Conservation (phyloP, 352 stramenopile genomes). For the Pythium aristosporum region DNA sequence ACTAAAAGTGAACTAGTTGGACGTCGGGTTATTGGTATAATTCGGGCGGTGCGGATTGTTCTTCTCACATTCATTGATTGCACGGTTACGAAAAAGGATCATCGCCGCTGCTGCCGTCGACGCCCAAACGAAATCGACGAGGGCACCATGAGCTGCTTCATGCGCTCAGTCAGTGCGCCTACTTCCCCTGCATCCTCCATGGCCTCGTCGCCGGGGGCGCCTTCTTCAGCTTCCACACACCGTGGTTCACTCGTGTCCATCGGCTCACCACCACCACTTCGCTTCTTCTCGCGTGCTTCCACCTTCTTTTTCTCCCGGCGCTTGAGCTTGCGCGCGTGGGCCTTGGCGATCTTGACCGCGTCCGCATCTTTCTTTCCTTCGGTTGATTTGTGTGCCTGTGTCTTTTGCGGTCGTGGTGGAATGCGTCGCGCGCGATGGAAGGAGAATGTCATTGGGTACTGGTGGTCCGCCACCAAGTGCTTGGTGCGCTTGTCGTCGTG, state of each 20-base stretch:
- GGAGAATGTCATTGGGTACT: slow-evolving; percentile 42
- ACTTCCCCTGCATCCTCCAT: slow-evolving; percentile 7
- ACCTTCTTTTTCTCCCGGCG: slow-evolving; percentile 22
- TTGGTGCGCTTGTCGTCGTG: slow-evolving; percentile 50
- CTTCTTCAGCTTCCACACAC: not conserved
- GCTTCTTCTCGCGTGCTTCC: slow-evolving; percentile 1
- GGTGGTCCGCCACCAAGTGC: slow-evolving; percentile 40
- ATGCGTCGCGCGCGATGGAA: slow-evolving; percentile 26
- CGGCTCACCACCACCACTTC: not conserved
- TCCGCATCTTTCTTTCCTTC: slow-evolving; percentile 11
- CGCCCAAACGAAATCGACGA: slow-evolving; percentile 26
- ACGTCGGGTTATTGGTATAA: too few species aligned
- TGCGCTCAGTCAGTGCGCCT: slow-evolving; percentile 1
- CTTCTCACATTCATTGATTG: not conserved
- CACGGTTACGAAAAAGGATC: not conserved
- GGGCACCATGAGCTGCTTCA: slow-evolving; percentile 19
- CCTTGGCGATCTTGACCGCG: slow-evolving; percentile 25
- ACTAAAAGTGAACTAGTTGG: too few species aligned
- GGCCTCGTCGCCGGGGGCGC: not conserved
- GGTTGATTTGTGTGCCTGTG: not conserved
- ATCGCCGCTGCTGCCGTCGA: slow-evolving; percentile 5
- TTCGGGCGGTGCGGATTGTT: too few species aligned
- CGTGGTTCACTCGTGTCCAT: slow-evolving; percentile 1
- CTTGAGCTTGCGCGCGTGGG: slow-evolving; percentile 18
- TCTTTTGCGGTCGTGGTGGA: not conserved